phyloP scores from a whole-genome alignment of 164 flowering plant species.

The Chloranthus sessilifolius region DNA sequence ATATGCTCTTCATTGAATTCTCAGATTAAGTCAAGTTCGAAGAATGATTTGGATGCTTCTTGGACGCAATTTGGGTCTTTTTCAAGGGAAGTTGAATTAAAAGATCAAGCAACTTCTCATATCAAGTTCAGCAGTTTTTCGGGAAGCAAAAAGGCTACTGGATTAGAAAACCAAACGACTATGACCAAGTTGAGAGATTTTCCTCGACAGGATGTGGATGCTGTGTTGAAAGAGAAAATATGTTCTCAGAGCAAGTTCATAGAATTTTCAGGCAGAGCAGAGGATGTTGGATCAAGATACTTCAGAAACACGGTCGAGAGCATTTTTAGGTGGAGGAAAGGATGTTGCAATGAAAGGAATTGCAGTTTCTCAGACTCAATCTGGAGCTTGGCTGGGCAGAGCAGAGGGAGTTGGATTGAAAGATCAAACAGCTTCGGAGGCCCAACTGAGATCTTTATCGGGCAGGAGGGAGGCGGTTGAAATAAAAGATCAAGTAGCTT shows the following conservation, averaged over 20 bases:
- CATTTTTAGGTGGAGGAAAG: not conserved
- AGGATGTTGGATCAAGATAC: conserved; percentile 6
- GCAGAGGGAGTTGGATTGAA: conserved; percentile 26
- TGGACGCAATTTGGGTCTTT: too few species aligned
- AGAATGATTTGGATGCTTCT: too few species aligned
- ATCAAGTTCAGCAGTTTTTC: conserved; percentile 4
- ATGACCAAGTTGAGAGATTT: too few species aligned
- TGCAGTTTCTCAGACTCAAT: conserved; percentile 25
- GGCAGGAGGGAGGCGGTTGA: too few species aligned
- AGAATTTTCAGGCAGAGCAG: conserved; percentile 11
- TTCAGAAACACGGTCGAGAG: conserved; percentile 4
- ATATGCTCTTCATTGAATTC: conserved; percentile 36
- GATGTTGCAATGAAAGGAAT: conserved; percentile 15
- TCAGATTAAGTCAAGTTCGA: not conserved
- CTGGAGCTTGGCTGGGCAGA: conserved; percentile 19
- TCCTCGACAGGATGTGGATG: too few species aligned
- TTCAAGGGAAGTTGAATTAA: conserved; percentile 23
- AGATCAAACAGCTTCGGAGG: conserved; percentile 21
- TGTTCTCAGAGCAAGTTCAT: conserved; percentile 8
- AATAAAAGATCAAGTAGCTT: too few species aligned
- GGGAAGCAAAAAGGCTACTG: conserved; percentile 28
- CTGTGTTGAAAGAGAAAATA: conserved; percentile 11
- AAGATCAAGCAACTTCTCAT: conserved; percentile 23
- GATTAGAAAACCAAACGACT: too few species aligned
- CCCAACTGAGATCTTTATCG: conserved; percentile 17